Evolutionary conservation across 2,329 filamentous ascomycete species (phyloP).

Genomic region (Fusarium torreyae): DNA sequence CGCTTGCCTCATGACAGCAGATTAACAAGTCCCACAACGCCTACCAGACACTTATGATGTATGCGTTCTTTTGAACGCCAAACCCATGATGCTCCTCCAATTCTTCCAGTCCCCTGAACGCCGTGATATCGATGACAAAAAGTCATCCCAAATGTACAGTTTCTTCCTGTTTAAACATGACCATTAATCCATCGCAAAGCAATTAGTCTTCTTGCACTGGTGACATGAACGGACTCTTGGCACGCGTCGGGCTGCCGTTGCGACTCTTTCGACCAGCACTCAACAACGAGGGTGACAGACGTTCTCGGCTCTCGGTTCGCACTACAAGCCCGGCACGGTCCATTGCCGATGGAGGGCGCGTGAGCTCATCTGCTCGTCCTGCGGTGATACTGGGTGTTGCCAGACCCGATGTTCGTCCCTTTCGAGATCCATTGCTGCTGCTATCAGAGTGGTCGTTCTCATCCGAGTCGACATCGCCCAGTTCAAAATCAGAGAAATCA

Average conservation of each 20-base stretch:
- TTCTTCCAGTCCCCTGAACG: conserved; percentile 21
- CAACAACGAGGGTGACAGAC: conserved; percentile 72
- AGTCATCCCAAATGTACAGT: neutral
- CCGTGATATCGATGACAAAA: conserved; percentile 16
- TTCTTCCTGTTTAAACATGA: neutral
- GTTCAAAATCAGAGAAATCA: conserved; percentile 81
- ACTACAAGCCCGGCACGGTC: conserved; percentile 82
- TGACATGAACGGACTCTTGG: conserved; percentile 71
- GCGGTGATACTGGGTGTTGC: conserved; percentile 75
- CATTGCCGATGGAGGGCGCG: conserved; percentile 62
- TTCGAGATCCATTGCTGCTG: conserved; percentile 68
- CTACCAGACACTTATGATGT: conserved; percentile 26
- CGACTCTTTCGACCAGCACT: conserved; percentile 71
- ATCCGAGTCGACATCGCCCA: conserved; percentile 76
- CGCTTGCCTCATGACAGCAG: conserved; percentile 8
- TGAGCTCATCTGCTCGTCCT: conserved; percentile 65
- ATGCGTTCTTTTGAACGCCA: conserved; percentile 37
- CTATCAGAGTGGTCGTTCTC: conserved; percentile 76
- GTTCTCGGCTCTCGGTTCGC: conserved; percentile 88
- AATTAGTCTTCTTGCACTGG: conserved; percentile 62
- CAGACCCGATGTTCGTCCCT: conserved; percentile 76
- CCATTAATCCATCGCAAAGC: neutral
- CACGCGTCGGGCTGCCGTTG: conserved; percentile 69
- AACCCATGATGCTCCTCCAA: conserved; percentile 6
- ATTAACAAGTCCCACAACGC: conserved; percentile 22